phyloP scores from a whole-genome alignment of 805 yeast species.

The Candida mattraensis region DNA sequence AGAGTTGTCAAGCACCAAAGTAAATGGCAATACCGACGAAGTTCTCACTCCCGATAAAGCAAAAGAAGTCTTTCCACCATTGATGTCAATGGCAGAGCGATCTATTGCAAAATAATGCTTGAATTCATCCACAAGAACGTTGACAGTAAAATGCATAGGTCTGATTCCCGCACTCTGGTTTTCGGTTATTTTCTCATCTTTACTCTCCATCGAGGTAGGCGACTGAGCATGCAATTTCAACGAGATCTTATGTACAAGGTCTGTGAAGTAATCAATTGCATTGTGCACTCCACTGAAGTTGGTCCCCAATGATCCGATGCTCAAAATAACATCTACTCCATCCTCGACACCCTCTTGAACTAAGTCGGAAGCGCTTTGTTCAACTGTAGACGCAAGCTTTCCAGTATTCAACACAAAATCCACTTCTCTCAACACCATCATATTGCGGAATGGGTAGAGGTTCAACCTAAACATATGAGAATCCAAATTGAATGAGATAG shows the following conservation, averaged over 20 bases:
- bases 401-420: slow-evolving; percentile 14
- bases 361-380: slow-evolving; percentile 17
- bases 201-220: no score
- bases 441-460: slow-evolving; percentile 22
- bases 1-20: slow-evolving; percentile 13
- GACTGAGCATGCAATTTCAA: no score
- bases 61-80: slow-evolving; percentile 21
- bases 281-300: slow-evolving; percentile 14
- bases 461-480: slow-evolving; percentile 20
- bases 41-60: slow-evolving; percentile 20
- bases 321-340: slow-evolving; percentile 22
- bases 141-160: slow-evolving; percentile 22
- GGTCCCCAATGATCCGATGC: slow-evolving; percentile 17
- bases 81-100: slow-evolving; percentile 14
- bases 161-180: neutral
- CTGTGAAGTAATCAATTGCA: slow-evolving; percentile 4
- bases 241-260: slow-evolving; percentile 1
- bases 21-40: slow-evolving; percentile 22
- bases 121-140: slow-evolving; percentile 21
- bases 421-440: slow-evolving; percentile 17
- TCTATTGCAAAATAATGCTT: slow-evolving; percentile 25
- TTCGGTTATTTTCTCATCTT: neutral
- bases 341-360: slow-evolving; percentile 16
- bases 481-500: slow-evolving; percentile 9
- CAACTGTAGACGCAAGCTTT: slow-evolving; percentile 13